These are phyloP conservation scores for Fusarium hainanense DNA, from an alignment of 2,329 filamentous ascomycete genomes.

Conservation along the genomic window DNA sequence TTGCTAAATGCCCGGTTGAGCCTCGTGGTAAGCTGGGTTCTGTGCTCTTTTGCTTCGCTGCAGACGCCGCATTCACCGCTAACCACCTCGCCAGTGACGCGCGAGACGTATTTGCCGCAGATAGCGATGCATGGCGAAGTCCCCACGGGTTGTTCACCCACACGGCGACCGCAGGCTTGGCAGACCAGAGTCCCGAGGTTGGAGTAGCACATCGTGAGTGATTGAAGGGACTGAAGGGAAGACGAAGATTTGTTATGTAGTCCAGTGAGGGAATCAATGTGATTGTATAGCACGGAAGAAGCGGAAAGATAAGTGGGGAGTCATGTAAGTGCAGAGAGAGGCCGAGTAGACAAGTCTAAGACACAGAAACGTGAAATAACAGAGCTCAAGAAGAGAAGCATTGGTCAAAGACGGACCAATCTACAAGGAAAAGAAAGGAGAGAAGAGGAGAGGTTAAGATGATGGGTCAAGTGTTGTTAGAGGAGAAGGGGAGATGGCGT, in stretches of 20 bases:
- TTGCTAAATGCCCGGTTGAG: constrained; percentile 44
- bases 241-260: background rate
- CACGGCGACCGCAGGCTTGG: constrained; percentile 37
- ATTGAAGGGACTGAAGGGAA: background rate
- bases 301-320: constrained; percentile 15
- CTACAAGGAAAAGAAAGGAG: constrained; percentile 4
- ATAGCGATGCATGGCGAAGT: constrained; percentile 39
- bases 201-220: constrained; percentile 39
- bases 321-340: constrained; percentile 22
- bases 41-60: constrained; percentile 36
- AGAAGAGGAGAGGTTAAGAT: background rate
- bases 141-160: constrained; percentile 41
- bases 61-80: constrained; percentile 44
- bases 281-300: constrained; percentile 13
- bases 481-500: constrained; percentile 7
- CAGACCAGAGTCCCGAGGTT: constrained; percentile 43
- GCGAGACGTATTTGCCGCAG: constrained; percentile 46
- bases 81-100: constrained; percentile 40
- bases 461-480: constrained; percentile 11
- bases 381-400: background rate
- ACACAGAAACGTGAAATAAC: constrained; percentile 20
- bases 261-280: background rate
- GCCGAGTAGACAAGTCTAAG: constrained; percentile 11
- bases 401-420: constrained; percentile 5
- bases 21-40: constrained; percentile 33